Percentiles rank a stretch among this genome's conserved stretches.
Conservation (phyloP, 345 rosid genomes). For the Turritis glabra region DNA sequence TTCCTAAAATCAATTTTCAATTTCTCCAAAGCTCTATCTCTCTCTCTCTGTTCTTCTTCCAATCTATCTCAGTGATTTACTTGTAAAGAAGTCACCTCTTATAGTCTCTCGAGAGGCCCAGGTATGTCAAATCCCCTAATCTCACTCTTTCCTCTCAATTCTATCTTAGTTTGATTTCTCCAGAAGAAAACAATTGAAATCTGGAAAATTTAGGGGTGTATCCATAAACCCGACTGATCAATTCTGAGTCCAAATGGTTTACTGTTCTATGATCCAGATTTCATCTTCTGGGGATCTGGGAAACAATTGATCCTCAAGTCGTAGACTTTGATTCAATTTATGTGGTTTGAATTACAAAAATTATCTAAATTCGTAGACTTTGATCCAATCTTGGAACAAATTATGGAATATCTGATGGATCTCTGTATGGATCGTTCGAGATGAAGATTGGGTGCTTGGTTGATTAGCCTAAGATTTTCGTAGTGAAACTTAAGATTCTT, state of each 20-base stretch:
- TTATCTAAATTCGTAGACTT: slow-evolving; percentile 7
- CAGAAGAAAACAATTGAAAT: slow-evolving; percentile 13
- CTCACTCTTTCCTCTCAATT: slow-evolving; percentile 16
- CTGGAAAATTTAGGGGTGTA: neutral
- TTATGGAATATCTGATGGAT: neutral
- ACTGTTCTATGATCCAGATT: slow-evolving; percentile 23
- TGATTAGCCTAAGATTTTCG: slow-evolving; percentile 8
- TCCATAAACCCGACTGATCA: neutral
- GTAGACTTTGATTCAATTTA: neutral
- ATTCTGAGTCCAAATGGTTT: neutral
- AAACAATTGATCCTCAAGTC: neutral
- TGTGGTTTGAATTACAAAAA: neutral
- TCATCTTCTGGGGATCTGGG: slow-evolving; percentile 19
- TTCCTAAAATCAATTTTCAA: neutral
- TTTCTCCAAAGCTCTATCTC: slow-evolving; percentile 7
- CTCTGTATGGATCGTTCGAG: slow-evolving; percentile 17
- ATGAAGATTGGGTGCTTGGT: neutral
- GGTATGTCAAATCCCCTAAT: slow-evolving; percentile 28
- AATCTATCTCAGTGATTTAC: slow-evolving; percentile 20
- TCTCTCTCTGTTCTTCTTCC: neutral
- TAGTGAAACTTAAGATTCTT: neutral
- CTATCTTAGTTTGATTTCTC: slow-evolving; percentile 13
- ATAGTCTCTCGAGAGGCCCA: slow-evolving; percentile 24
- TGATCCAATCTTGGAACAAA: slow-evolving; percentile 1
- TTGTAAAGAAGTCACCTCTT: slow-evolving; percentile 1